Conservation (phyloP, 2,329 filamentous ascomycete genomes). For the Diaporthe capsici region DNA sequence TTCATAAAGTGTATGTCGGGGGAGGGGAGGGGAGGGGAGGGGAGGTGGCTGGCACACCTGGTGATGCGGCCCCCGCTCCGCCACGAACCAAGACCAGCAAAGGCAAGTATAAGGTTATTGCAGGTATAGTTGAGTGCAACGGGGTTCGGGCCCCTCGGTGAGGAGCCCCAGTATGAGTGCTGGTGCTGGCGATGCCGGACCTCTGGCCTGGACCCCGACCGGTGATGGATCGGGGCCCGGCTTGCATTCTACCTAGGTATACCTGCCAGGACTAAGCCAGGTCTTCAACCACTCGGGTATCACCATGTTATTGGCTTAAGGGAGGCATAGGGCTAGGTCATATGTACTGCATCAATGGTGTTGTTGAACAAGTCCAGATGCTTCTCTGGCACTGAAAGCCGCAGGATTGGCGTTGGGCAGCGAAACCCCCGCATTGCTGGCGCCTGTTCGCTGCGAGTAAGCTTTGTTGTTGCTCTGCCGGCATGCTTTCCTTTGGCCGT, state of each 20-base stretch:
- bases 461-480: constrained; percentile 7
- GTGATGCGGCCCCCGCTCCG: not conserved
- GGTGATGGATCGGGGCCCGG: not conserved
- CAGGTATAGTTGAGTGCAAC: not conserved
- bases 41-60: too few species aligned
- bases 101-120: not conserved
- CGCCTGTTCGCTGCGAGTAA: not conserved
- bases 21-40: too few species aligned
- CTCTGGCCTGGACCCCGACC: not conserved
- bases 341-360: not conserved
- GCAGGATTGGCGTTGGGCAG: not conserved
- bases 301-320: not conserved
- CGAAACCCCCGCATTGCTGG: constrained; percentile 9
- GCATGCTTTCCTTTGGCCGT: too few species aligned
- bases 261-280: not conserved
- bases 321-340: not conserved
- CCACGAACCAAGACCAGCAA: not conserved
- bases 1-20: not conserved
- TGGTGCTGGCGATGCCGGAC: not conserved
- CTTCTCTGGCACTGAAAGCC: too few species aligned
- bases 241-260: not conserved
- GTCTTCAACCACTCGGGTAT: too few species aligned
- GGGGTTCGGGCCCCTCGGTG: not conserved
- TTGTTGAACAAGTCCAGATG: not conserved
- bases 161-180: not conserved